Base-by-base conservation (phyloP, 2,329 filamentous ascomycete genomes). In the Pseudocercospora eumusae region DNA sequence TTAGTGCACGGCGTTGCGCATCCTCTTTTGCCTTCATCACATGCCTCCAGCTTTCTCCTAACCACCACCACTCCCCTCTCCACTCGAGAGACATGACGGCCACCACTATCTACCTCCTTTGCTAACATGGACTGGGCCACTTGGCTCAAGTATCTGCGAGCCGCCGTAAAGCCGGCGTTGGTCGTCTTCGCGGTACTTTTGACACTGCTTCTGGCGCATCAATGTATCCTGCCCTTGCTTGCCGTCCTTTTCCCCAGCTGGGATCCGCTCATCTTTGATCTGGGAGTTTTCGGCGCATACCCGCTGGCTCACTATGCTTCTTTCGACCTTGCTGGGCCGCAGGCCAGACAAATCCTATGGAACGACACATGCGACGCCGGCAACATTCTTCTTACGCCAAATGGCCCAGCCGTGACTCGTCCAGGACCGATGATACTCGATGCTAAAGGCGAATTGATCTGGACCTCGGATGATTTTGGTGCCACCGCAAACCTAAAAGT, bases 381-480 rank as follows among this genome's bases (percentile, higher is more conserved):
- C 15, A 59, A 67, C 42, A 61, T 74, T 20, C 69, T 75, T 31
- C 60, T 75, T 45, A 71, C 70, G 20, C 71, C 71, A 2, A 70
- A 70, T 60, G 73, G 73, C 4, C 66, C 69, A 28, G 69, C 72
- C 9, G 70, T 73, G 21, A 62, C 64, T 13, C 62, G 69, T 21
- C 66, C 68, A 13, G 74, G 74, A 4, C 75, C 75, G 7, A 72
- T 74, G 65, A 75, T 77, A n/a, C 45, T 75, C 36, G 73, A 76
- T 56, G 61, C 71, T 9, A 62, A 66, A 3, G 75, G 75, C 13
- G 69, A 72, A 10, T 55, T 76, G 57, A 61, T 77, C 3, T 77
- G 75, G 75, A 71, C 66, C 33, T 66, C 67, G 7, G 72, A 74
- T 27, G 69, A 71, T 18, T 74, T 66, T 50, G 69, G 69, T 44